These are phyloP conservation scores for Podaxis mareebaensis DNA, from an alignment of 768 basidiomycete species.

Conservation along the genomic window DNA sequence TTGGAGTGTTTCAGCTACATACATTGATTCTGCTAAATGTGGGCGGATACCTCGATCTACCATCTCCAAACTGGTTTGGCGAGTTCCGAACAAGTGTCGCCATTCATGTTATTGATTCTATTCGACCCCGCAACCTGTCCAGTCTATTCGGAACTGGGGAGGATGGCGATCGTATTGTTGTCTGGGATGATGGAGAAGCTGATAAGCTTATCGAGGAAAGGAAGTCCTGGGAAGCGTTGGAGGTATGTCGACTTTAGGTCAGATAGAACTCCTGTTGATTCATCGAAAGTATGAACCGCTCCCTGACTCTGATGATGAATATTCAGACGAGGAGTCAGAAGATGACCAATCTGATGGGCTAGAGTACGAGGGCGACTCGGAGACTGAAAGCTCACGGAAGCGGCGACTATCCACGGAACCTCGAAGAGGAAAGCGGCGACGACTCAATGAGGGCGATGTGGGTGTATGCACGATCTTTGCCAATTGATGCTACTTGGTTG, in stretches of 20 bases:
- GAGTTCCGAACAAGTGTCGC: constrained; percentile 61
- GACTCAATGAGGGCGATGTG: constrained; percentile 46
- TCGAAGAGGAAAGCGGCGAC: constrained; percentile 51
- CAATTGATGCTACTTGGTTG: constrained; percentile 1
- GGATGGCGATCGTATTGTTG: constrained; percentile 69
- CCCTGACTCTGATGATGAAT: constrained; percentile 65
- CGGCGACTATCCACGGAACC: constrained; percentile 32
- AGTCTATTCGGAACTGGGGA: constrained; percentile 79
- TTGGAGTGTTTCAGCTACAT: constrained; percentile 55
- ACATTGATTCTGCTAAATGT: constrained; percentile 92
- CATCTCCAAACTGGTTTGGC: constrained; percentile 75
- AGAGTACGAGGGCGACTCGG: constrained; percentile 42
- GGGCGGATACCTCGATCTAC: constrained; percentile 84
- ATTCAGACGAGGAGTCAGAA: constrained; percentile 50
- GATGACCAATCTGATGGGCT: constrained; percentile 47
- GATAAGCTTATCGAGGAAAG: constrained; percentile 68
- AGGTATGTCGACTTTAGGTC: constrained; percentile 48
- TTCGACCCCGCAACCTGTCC: constrained; percentile 84
- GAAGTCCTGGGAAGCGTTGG: constrained; percentile 82
- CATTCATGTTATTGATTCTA: constrained; percentile 94
- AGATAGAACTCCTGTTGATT: constrained; percentile 11
- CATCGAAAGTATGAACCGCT: constrained; percentile 72
- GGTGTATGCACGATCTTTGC: constrained; percentile 18
- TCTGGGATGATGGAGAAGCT: constrained; percentile 93
- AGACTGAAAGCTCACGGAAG: constrained; percentile 41